Percentiles rank a stretch among this genome's conserved stretches.
Evolutionary conservation across 1,284 basidiomycete species (phyloP).

Genomic region (Boletus semigastroideus): DNA sequence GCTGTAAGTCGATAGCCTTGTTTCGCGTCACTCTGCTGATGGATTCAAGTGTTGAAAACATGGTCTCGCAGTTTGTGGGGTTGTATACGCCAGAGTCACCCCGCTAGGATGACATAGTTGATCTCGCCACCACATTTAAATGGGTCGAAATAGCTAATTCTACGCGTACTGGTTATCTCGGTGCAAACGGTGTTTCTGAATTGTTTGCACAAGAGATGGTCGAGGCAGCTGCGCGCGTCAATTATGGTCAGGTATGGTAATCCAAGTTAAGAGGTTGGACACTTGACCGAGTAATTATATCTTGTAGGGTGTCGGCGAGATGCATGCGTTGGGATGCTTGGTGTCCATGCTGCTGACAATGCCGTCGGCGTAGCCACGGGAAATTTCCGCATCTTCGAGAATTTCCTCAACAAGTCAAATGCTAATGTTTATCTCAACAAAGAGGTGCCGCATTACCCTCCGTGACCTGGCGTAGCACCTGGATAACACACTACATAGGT

Average conservation of each 20-base stretch:
- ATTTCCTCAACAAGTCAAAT: constrained; percentile 70
- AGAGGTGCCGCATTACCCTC: constrained; percentile 43
- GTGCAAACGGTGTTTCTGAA: constrained; percentile 52
- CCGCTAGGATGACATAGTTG: constrained; percentile 63
- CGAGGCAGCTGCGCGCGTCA: constrained; percentile 83
- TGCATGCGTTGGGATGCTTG: constrained; percentile 81
- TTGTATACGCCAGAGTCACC: constrained; percentile 64
- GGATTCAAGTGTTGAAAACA: constrained; percentile 51
- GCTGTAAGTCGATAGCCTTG: constrained; percentile 44
- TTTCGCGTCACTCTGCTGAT: constrained; percentile 5
- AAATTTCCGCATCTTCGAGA: constrained; percentile 85
- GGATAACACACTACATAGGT: constrained; percentile 40
- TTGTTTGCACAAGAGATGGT: constrained; percentile 77
- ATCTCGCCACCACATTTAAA: constrained; percentile 53
- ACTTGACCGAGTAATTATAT: neutral
- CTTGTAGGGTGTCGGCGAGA: constrained; percentile 60
- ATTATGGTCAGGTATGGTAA: constrained; percentile 77
- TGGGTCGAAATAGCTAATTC: constrained; percentile 54
- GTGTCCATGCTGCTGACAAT: constrained; percentile 70
- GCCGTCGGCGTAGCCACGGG: constrained; percentile 75
- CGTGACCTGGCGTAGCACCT: neutral
- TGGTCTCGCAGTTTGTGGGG: constrained; percentile 54
- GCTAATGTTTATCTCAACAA: constrained; percentile 73
- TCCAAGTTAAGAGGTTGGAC: neutral
- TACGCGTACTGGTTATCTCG: constrained; percentile 63